A percentile compares a stretch with the other conserved stretches of the same genome.
Conservation (phyloP, 2,329 filamentous ascomycete genomes). For the Venturia aucupariae region DNA sequence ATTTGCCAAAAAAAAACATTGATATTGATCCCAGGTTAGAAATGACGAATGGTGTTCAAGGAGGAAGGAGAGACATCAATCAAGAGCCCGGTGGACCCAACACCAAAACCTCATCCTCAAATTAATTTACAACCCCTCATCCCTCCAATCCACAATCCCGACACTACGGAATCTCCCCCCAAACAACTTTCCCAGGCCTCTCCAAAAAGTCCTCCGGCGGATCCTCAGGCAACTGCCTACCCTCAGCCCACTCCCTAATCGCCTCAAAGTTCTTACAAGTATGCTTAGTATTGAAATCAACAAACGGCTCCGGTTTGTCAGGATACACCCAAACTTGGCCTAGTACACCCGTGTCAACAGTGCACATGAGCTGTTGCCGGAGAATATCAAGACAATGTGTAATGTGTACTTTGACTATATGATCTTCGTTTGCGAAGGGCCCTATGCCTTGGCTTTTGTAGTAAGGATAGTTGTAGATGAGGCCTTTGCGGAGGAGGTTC, state of each 20-base stretch:
- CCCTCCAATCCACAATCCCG: neutral
- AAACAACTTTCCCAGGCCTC: neutral
- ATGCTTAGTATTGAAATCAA: constrained; percentile 54
- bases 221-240: constrained; percentile 37
- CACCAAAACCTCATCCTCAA: too few relatives aligned
- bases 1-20: too few relatives aligned
- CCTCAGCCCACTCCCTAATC: constrained; percentile 45
- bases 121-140: too few relatives aligned
- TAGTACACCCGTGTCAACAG: constrained; percentile 49
- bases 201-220: constrained; percentile 8
- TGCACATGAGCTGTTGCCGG: constrained; percentile 56
- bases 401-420: constrained; percentile 47
- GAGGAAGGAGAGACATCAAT: too few relatives aligned
- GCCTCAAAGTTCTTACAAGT: constrained; percentile 49
- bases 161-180: neutral
- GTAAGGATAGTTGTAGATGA: constrained; percentile 52
- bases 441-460: constrained; percentile 43
- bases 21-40: too few relatives aligned
- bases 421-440: constrained; percentile 47
- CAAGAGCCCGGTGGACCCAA: too few relatives aligned
- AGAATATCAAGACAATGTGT: constrained; percentile 54
- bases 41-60: too few relatives aligned
- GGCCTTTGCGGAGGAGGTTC: constrained; percentile 50
- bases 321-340: constrained; percentile 52
- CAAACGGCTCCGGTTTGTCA: constrained; percentile 40